phyloP scores from a whole-genome alignment of 345 rosid genomes.

The Moricandia arvensis region DNA sequence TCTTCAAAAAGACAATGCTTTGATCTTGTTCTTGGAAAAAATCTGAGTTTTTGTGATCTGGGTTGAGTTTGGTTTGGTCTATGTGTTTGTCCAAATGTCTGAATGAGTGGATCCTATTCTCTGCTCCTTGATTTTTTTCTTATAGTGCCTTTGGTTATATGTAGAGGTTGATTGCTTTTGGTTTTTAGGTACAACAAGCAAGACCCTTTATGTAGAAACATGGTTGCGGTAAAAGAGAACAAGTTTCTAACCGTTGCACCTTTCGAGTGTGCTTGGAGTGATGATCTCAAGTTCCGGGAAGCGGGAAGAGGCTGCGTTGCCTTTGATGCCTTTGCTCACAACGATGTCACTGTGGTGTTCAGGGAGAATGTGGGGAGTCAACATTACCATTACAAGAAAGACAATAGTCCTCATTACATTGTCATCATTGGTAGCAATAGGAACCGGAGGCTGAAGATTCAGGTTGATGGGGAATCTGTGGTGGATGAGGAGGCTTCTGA shows the following conservation, averaged over 20 bases:
- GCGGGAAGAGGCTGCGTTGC: constrained; percentile 96
- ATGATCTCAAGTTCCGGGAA: constrained; percentile 83
- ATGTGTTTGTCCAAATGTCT: constrained; percentile 17
- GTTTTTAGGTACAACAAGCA: constrained; percentile 15
- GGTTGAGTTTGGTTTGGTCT: constrained; percentile 1
- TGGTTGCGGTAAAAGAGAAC: constrained; percentile 57
- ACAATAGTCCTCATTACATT: constrained; percentile 88
- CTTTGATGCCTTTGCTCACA: constrained; percentile 92
- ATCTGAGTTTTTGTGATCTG: constrained; percentile 21
- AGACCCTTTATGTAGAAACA: constrained; percentile 26
- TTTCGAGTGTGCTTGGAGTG: constrained; percentile 97
- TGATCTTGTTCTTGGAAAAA: neutral
- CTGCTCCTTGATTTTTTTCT: neutral
- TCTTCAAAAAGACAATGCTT: neutral
- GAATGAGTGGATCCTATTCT: constrained; percentile 7
- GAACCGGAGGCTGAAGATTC: constrained; percentile 85
- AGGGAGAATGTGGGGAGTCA: constrained; percentile 92
- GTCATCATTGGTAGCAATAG: constrained; percentile 93
- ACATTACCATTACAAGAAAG: constrained; percentile 90
- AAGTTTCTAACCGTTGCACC: constrained; percentile 91
- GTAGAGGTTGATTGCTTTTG: constrained; percentile 35
- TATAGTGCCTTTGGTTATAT: neutral
- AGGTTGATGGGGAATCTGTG: constrained; percentile 80
- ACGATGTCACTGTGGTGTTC: constrained; percentile 93
- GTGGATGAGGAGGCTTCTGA: constrained; percentile 77